Conservation (phyloP, 805 yeast genomes). For the Sungouiozyma ichnusensis region DNA sequence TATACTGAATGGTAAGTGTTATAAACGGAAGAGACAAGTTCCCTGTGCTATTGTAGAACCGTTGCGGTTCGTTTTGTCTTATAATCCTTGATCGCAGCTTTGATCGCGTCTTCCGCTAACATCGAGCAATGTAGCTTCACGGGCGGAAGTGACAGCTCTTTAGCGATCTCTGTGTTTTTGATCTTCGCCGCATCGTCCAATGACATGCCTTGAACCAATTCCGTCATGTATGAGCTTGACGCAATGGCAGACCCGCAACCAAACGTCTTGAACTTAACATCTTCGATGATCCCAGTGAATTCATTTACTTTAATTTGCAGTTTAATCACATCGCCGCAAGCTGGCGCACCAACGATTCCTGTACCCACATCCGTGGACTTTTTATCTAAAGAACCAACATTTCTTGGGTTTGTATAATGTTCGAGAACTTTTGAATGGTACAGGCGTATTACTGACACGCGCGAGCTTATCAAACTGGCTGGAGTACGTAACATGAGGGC, state of each 20-base stretch:
- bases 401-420: constrained; percentile 93
- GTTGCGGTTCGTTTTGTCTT: constrained; percentile 55
- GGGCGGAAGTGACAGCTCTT: constrained; percentile 90
- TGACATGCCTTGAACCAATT: constrained; percentile 87
- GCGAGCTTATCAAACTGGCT: background rate
- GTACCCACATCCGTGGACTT: constrained; percentile 74
- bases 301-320: constrained; percentile 90
- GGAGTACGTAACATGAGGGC: background rate
- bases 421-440: constrained; percentile 93
- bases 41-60: constrained; percentile 4
- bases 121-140: constrained; percentile 96
- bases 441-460: constrained; percentile 1
- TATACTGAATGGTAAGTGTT: background rate
- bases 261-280: constrained; percentile 95
- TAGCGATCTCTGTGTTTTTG: constrained; percentile 90
- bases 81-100: constrained; percentile 93
- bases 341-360: constrained; percentile 97
- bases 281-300: constrained; percentile 79
- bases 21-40: background rate
- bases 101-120: constrained; percentile 98
- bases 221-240: constrained; percentile 88
- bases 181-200: constrained; percentile 87
- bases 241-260: constrained; percentile 99
- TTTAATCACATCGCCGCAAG: constrained; percentile 99
- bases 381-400: constrained; percentile 89